Percentiles rank a stretch among this genome's conserved stretches.
phyloP scores from a whole-genome alignment of 2,329 filamentous ascomycete species.

The Trichoderma simmonsii region DNA sequence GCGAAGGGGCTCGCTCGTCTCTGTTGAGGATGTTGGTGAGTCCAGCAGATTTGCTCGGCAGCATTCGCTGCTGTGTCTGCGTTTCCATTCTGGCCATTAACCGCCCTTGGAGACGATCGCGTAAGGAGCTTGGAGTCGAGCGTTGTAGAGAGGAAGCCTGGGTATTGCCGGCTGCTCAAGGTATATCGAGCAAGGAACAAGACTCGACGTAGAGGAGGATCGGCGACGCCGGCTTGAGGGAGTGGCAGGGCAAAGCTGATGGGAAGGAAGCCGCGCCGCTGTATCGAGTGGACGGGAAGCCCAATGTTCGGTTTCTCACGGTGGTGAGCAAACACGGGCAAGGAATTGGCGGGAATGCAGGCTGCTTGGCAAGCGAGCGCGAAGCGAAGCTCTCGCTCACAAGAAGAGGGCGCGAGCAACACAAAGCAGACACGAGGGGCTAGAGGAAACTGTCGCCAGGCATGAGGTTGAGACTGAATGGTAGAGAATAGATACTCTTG shows the following conservation, averaged over 20 bases:
- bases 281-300: constrained; percentile 14
- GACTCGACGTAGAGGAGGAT: neutral
- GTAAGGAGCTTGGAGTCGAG: neutral
- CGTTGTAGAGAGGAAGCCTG: neutral
- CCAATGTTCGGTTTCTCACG: constrained; percentile 7
- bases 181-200: neutral
- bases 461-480: neutral
- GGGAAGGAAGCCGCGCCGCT: neutral
- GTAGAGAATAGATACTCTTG: neutral
- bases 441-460: neutral
- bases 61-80: constrained; percentile 20
- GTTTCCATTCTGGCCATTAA: constrained; percentile 21
- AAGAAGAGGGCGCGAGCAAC: constrained; percentile 15
- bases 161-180: neutral
- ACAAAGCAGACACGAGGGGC: constrained; percentile 1
- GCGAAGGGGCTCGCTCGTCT: constrained; percentile 31
- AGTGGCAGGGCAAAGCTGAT: neutral
- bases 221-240: constrained; percentile 2
- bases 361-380: constrained; percentile 12
- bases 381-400: constrained; percentile 19
- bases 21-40: constrained; percentile 40
- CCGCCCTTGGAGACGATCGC: neutral
- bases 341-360: constrained; percentile 13
- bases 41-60: constrained; percentile 35
- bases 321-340: constrained; percentile 16